Conservation (phyloP, 768 basidiomycete species). For the Macrolepiota albuminosa region DNA sequence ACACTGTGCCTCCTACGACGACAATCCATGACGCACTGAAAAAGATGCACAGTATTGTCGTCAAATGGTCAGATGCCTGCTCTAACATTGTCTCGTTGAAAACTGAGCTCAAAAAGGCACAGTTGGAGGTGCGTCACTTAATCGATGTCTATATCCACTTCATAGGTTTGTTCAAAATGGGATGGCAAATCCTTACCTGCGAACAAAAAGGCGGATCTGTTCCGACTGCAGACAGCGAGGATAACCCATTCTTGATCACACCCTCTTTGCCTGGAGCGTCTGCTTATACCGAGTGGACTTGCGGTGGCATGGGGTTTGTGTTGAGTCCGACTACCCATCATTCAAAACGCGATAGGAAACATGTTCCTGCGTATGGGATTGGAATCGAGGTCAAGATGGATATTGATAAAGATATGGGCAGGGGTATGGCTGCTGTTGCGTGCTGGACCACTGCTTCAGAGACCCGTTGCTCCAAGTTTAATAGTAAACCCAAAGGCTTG, state of each 20-base stretch:
- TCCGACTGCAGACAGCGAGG: slow-evolving; percentile 39
- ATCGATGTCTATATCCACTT: not conserved
- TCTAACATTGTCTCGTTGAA: slow-evolving; percentile 27
- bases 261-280: slow-evolving; percentile 21
- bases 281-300: slow-evolving; percentile 56
- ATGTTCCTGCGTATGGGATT: slow-evolving; percentile 77
- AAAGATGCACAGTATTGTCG: slow-evolving; percentile 83
- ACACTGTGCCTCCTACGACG: slow-evolving; percentile 89
- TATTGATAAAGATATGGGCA: slow-evolving; percentile 72
- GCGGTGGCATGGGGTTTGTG: slow-evolving; percentile 77
- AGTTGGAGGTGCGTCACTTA: slow-evolving; percentile 4
- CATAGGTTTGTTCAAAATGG: slow-evolving; percentile 19
- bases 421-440: slow-evolving; percentile 87
- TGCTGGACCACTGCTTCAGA: slow-evolving; percentile 77
- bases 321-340: slow-evolving; percentile 70
- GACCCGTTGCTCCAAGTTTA: slow-evolving; percentile 52
- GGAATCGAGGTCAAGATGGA: slow-evolving; percentile 87
- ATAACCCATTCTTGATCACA: slow-evolving; percentile 66
- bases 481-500: slow-evolving; percentile 58
- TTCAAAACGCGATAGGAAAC: slow-evolving; percentile 57
- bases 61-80: slow-evolving; percentile 34
- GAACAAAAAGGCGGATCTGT: not conserved
- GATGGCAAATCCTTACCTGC: slow-evolving; percentile 44
- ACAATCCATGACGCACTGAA: slow-evolving; percentile 95
- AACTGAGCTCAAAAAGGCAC: slow-evolving; percentile 25